These are phyloP conservation scores for Musa schizocarpa DNA, from an alignment of 176 grass and related monocot genomes.

Conservation along the genomic window DNA sequence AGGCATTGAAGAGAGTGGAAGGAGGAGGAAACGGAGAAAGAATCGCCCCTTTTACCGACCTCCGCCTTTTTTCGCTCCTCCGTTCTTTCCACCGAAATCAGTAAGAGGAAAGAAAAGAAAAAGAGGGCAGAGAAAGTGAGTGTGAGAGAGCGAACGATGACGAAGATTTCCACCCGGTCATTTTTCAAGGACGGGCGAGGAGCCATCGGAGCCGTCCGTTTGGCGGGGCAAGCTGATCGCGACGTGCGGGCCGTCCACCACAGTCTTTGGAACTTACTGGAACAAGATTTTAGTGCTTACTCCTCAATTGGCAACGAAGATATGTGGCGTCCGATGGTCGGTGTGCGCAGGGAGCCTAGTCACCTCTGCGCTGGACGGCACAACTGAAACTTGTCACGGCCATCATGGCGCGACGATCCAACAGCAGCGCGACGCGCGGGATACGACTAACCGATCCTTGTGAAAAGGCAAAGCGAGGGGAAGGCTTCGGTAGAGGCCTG, in stretches of 20 bases:
- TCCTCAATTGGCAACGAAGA: not conserved
- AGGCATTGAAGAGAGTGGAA: not conserved
- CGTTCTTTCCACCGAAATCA: not conserved
- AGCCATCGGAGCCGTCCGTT: not conserved
- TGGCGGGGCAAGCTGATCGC: not conserved
- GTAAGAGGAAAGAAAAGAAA: not conserved
- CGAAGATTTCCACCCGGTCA: not conserved
- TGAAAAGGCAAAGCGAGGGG: too few species aligned
- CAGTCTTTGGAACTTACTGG: not conserved
- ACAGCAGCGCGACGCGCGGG: too few species aligned
- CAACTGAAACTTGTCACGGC: not conserved
- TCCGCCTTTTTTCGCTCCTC: slow-evolving; percentile 3
- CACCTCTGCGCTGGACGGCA: not conserved
- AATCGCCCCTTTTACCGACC: not conserved
- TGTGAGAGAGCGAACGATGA: not conserved
- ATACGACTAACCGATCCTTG: too few species aligned
- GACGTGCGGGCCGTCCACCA: not conserved
- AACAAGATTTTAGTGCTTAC: not conserved
- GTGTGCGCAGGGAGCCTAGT: too few species aligned
- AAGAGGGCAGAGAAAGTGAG: not conserved
- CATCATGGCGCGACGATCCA: not conserved
- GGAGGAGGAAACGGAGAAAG: slow-evolving; percentile 5
- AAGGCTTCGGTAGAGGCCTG: too few species aligned
- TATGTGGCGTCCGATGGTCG: not conserved
- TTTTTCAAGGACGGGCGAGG: too few species aligned